Evolutionary conservation across 305 asterid genomes (phyloP).

Genomic region (Fraxinus velutina): DNA sequence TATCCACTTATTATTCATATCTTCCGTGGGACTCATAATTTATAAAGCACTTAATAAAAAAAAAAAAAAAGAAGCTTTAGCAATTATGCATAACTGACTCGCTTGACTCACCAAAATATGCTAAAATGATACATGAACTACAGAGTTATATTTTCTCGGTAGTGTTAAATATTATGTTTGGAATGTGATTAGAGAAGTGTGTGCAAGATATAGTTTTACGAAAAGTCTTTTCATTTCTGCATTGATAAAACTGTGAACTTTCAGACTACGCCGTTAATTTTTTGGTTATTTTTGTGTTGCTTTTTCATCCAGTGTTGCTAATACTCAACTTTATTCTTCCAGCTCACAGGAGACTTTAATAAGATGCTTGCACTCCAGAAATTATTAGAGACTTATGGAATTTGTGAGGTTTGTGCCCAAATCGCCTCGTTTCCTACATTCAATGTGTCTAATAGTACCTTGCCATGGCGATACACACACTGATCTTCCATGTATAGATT

Average conservation of each 20-base stretch:
- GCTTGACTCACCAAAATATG: neutral
- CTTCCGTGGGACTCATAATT: neutral
- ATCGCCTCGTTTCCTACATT: neutral
- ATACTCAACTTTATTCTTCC: slow-evolving; percentile 23
- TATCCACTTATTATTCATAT: neutral
- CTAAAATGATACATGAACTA: neutral
- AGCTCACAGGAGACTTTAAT: slow-evolving; percentile 84
- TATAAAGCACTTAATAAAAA: neutral
- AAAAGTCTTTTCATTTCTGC: neutral
- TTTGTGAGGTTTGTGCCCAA: slow-evolving; percentile 72
- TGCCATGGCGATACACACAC: neutral
- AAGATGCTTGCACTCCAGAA: slow-evolving; percentile 86
- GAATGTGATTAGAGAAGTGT: neutral
- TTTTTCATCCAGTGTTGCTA: slow-evolving; percentile 3
- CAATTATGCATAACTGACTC: neutral
- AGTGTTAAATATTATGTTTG: neutral
- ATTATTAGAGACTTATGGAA: slow-evolving; percentile 77
- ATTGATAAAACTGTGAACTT: neutral
- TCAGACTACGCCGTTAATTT: neutral
- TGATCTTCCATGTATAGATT: neutral
- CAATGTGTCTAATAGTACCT: neutral
- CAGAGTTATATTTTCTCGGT: neutral
- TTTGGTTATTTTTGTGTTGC: neutral
- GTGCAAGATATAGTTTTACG: neutral
- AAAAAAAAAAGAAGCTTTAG: neutral